Evolutionary conservation across 2,329 filamentous ascomycete genomes (phyloP).

Genomic region (Diaporthe vexans): DNA sequence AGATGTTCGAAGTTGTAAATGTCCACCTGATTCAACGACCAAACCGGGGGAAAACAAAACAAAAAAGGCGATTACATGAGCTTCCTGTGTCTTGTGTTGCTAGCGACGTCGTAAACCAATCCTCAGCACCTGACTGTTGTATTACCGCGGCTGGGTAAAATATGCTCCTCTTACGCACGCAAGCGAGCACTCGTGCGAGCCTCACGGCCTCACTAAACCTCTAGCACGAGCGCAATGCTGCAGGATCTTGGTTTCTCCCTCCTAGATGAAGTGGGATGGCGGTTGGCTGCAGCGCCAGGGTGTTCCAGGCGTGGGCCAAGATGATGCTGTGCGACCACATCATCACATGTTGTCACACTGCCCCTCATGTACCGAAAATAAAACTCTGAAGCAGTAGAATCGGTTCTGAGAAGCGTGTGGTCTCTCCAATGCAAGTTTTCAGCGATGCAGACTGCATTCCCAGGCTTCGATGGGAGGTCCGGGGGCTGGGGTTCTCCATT

Average conservation of each 20-base stretch:
- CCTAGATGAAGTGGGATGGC: slow-evolving; percentile 39
- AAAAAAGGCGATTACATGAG: neutral
- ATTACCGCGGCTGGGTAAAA: slow-evolving; percentile 19
- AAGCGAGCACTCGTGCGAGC: slow-evolving; percentile 17
- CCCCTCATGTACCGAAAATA: neutral
- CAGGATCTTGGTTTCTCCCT: slow-evolving; percentile 41
- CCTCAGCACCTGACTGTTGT: slow-evolving; percentile 4
- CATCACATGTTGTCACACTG: slow-evolving; percentile 5
- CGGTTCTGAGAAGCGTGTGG: neutral
- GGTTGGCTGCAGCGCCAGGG: slow-evolving; percentile 37
- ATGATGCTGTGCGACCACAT: slow-evolving; percentile 40
- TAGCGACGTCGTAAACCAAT: neutral
- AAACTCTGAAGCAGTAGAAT: neutral
- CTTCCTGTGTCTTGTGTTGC: neutral
- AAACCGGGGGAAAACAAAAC: neutral
- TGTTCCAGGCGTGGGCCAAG: slow-evolving; percentile 22
- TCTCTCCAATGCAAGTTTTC: neutral
- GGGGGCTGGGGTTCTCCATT: neutral
- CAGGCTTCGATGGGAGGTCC: neutral
- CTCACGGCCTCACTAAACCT: neutral
- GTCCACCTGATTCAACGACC: neutral
- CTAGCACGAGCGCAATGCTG: slow-evolving; percentile 41
- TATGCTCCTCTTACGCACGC: slow-evolving; percentile 36
- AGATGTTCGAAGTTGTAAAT: neutral
- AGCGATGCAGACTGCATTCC: neutral